Evolutionary conservation across 106 monocot genomes (phyloP).

Genomic region (Vanilla planifolia): DNA sequence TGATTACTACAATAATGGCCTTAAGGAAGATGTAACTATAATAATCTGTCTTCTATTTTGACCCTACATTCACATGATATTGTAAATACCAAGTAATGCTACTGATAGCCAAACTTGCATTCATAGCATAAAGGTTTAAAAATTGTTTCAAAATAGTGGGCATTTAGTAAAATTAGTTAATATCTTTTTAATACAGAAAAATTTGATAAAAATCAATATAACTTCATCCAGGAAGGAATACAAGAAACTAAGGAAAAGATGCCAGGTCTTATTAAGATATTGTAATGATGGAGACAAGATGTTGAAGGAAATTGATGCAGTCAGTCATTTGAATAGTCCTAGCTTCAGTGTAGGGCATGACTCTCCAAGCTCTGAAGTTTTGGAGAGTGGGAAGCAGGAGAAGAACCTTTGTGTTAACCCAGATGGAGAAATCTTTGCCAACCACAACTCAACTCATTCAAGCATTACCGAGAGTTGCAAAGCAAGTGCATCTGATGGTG

Average conservation of each 20-base stretch:
- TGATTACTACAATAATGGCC: too few relatives aligned
- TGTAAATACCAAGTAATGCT: too few relatives aligned
- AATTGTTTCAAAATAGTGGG: too few relatives aligned
- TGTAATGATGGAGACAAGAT: slow-evolving; percentile 16
- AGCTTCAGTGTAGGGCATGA: slow-evolving; percentile 19
- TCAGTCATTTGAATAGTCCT: slow-evolving; percentile 14
- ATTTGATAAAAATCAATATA: neutral
- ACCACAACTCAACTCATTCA: neutral
- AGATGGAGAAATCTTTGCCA: slow-evolving; percentile 2
- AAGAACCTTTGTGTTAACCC: neutral
- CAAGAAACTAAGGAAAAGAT: slow-evolving; percentile 50
- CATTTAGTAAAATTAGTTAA: too few relatives aligned
- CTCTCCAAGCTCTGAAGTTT: slow-evolving; percentile 23
- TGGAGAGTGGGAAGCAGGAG: slow-evolving; percentile 7
- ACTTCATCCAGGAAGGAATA: slow-evolving; percentile 57
- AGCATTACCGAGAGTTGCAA: neutral
- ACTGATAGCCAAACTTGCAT: too few relatives aligned
- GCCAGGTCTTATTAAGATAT: slow-evolving; percentile 23
- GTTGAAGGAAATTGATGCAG: slow-evolving; percentile 18
- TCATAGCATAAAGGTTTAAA: too few relatives aligned
- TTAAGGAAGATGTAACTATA: too few relatives aligned
- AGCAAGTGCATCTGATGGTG: neutral
- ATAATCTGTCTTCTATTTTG: too few relatives aligned
- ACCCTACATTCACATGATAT: too few relatives aligned
- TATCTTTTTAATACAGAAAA: too few relatives aligned